Percentiles rank a stretch among this genome's conserved stretches.
Conservation (phyloP, 768 basidiomycete species). For the Boletus bicolor region DNA sequence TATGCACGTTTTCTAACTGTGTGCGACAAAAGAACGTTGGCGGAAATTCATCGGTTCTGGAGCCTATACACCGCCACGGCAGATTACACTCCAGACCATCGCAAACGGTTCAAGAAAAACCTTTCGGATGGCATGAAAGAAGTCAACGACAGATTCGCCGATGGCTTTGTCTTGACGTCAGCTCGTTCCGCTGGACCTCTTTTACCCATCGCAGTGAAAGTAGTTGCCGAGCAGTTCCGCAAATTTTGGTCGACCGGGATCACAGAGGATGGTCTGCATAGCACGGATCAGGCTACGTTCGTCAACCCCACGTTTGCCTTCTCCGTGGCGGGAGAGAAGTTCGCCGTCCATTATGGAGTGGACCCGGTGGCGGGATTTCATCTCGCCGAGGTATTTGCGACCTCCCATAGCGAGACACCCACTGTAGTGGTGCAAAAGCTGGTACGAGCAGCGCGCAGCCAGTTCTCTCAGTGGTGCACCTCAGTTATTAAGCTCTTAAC, state of each 20-base stretch:
- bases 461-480: slow-evolving; percentile 30
- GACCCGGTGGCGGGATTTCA: slow-evolving; percentile 33
- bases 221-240: slow-evolving; percentile 20
- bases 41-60: slow-evolving; percentile 24
- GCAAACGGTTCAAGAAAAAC: slow-evolving; percentile 12
- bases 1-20: slow-evolving; percentile 25
- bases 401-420: neutral
- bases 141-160: neutral
- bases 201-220: slow-evolving; percentile 4
- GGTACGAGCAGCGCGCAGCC: slow-evolving; percentile 16
- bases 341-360: slow-evolving; percentile 28
- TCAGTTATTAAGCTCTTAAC: slow-evolving; percentile 15
- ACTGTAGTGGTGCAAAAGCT: slow-evolving; percentile 15
- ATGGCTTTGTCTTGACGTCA: slow-evolving; percentile 3
- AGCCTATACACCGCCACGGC: slow-evolving; percentile 13
- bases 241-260: slow-evolving; percentile 26
- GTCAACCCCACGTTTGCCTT: slow-evolving; percentile 33
- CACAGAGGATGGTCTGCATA: slow-evolving; percentile 24
- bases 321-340: slow-evolving; percentile 21
- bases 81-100: slow-evolving; percentile 8
- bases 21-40: slow-evolving; percentile 25
- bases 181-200: slow-evolving; percentile 31
- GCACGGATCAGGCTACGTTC: slow-evolving; percentile 8
- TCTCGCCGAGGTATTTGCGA: slow-evolving; percentile 27
- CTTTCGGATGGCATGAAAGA: slow-evolving; percentile 24